A percentile compares a stretch with the other conserved stretches of the same genome.
These are phyloP conservation scores for Nakazawaea populi DNA, from an alignment of 805 yeast genomes.

Conservation along the genomic window DNA sequence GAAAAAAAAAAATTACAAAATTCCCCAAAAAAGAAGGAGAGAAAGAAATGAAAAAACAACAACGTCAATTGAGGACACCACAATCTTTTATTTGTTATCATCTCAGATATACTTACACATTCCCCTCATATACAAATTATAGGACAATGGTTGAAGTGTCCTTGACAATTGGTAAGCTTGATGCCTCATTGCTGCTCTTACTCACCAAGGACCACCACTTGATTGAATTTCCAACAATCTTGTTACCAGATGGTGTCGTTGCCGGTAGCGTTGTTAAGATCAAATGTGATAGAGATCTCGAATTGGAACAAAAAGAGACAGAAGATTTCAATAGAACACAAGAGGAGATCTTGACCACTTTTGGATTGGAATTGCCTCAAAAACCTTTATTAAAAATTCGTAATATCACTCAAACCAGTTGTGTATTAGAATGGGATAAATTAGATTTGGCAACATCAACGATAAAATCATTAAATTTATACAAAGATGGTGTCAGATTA, in stretches of 20 bases:
- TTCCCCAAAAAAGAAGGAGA: too few relatives aligned
- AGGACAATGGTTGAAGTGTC: constrained; percentile 76
- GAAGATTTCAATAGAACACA: constrained; percentile 60
- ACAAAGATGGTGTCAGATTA: constrained; percentile 66
- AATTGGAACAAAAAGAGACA: constrained; percentile 57
- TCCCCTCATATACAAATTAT: neutral
- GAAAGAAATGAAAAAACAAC: too few relatives aligned
- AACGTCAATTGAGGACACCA: too few relatives aligned
- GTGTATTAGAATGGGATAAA: constrained; percentile 92
- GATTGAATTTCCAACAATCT: constrained; percentile 93
- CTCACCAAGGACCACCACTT: constrained; percentile 86
- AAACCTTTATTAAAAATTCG: constrained; percentile 62
- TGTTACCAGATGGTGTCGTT: constrained; percentile 82
- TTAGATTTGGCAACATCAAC: constrained; percentile 78
- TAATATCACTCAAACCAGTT: constrained; percentile 89
- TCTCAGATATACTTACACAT: too few relatives aligned
- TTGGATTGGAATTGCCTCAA: constrained; percentile 68
- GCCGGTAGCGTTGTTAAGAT: constrained; percentile 92
- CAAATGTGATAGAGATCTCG: constrained; percentile 71
- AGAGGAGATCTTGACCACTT: constrained; percentile 62
- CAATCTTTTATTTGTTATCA: too few relatives aligned
- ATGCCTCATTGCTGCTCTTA: constrained; percentile 87
- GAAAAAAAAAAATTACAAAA: neutral
- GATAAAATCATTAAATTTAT: constrained; percentile 69
- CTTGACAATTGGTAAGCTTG: constrained; percentile 90